Conservation (phyloP, 2,329 filamentous ascomycete genomes). For the Sclerotinia nivalis region DNA sequence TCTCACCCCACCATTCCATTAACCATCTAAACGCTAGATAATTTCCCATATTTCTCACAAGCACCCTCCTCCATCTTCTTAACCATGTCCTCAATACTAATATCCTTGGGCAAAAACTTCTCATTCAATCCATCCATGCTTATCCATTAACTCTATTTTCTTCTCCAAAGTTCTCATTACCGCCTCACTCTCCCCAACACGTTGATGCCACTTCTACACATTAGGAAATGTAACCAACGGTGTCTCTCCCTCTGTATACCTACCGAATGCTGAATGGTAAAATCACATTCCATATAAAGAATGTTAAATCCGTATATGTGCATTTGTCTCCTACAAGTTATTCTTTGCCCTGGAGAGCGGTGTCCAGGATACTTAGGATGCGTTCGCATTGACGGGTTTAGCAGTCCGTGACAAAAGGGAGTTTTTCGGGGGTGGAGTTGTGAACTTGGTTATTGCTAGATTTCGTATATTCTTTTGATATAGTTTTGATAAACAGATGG, state of each 20-base stretch:
- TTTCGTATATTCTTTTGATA: no score
- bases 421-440: no score
- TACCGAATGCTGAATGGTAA: neutral
- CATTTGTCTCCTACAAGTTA: neutral
- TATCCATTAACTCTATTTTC: neutral
- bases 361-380: neutral
- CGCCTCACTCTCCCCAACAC: neutral
- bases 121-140: neutral
- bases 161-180: neutral
- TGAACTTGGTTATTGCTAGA: no score
- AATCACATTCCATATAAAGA: no score
- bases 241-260: neutral
- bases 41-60: neutral
- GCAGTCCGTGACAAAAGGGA: no score
- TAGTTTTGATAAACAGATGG: no score
- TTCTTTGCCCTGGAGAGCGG: neutral
- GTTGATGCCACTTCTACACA: neutral
- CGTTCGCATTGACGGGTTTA: no score
- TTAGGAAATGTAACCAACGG: neutral
- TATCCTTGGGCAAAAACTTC: neutral
- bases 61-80: neutral
- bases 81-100: neutral
- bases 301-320: no score
- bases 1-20: no score
- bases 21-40: no score